Conservation (phyloP, 2,329 filamentous ascomycete species). For the Dothiorella sarmentorum region DNA sequence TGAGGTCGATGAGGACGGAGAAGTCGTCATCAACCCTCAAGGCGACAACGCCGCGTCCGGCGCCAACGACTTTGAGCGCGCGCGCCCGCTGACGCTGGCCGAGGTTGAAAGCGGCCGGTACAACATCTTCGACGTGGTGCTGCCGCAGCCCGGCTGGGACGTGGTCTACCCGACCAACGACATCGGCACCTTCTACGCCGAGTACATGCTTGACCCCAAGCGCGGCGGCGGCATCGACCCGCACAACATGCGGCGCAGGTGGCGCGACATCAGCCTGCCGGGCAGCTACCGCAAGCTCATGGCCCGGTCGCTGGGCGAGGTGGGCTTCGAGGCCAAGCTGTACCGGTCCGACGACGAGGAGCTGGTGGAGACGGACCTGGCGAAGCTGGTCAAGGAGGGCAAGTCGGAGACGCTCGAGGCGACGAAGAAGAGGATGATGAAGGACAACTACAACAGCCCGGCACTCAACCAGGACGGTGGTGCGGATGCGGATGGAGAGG, state of each 20-base stretch:
- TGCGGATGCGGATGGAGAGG: slow-evolving; percentile 24
- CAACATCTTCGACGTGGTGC: slow-evolving; percentile 80
- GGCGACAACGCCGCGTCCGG: slow-evolving; percentile 54
- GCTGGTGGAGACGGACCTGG: slow-evolving; percentile 83
- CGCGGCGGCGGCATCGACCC: slow-evolving; percentile 78
- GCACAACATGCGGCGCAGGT: slow-evolving; percentile 77
- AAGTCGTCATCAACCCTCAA: slow-evolving; percentile 62
- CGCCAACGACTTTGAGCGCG: slow-evolving; percentile 62
- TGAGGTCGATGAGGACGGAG: slow-evolving; percentile 58
- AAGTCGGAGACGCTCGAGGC: slow-evolving; percentile 28
- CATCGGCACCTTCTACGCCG: slow-evolving; percentile 76
- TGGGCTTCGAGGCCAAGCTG: slow-evolving; percentile 63
- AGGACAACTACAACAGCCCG: neutral
- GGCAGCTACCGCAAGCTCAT: slow-evolving; percentile 86
- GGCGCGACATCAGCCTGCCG: slow-evolving; percentile 83
- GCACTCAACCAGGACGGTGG: too few relatives aligned
- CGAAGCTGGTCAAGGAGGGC: slow-evolving; percentile 54
- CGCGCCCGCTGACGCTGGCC: slow-evolving; percentile 69
- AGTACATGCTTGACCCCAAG: slow-evolving; percentile 73
- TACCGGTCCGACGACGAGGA: slow-evolving; percentile 58
- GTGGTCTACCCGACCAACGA: slow-evolving; percentile 81
- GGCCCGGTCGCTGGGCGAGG: slow-evolving; percentile 61
- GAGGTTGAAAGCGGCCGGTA: slow-evolving; percentile 75
- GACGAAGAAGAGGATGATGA: slow-evolving; percentile 8
- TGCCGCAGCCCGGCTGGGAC: slow-evolving; percentile 90